A percentile compares a stretch with the other conserved stretches of the same genome.
These are phyloP conservation scores for Selaginella moellendorffii DNA, from an alignment of 75 land plant genomes.

Conservation along the genomic window DNA sequence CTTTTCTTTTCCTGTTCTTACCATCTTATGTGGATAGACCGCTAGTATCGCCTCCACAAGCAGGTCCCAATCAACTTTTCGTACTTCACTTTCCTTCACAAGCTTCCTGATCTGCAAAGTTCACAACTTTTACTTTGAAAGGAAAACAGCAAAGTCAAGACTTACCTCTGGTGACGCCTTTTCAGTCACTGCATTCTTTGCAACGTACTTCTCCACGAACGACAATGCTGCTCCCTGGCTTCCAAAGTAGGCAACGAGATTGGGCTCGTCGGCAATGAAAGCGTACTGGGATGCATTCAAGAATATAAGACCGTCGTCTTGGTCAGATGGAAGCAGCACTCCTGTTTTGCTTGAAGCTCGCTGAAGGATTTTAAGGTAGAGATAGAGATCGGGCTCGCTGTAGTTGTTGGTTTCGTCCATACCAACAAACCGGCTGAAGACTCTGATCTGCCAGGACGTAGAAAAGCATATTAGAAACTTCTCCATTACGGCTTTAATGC, in stretches of 20 bases:
- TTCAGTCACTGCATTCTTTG: constrained; percentile 17
- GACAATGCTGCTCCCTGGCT: constrained; percentile 18
- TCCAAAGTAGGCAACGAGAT: constrained; percentile 16
- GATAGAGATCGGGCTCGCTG: constrained; percentile 22
- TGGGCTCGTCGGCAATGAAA: constrained; percentile 21
- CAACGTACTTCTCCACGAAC: constrained; percentile 16
- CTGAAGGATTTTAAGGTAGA: constrained; percentile 24
- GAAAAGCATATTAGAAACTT: neutral
- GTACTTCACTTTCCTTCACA: constrained; percentile 17
- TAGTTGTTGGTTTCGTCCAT: constrained; percentile 16
- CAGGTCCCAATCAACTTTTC: constrained; percentile 22
- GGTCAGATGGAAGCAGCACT: constrained; percentile 20
- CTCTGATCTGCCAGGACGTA: constrained; percentile 15
- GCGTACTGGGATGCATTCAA: constrained; percentile 16
- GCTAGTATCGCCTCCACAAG: constrained; percentile 23
- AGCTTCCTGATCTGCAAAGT: constrained; percentile 23
- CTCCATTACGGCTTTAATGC: neutral
- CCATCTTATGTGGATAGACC: constrained; percentile 10
- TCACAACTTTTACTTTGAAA: neutral
- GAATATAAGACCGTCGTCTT: constrained; percentile 26
- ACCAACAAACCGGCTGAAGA: constrained; percentile 28
- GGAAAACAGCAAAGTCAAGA: neutral
- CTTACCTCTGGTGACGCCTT: constrained; percentile 26
- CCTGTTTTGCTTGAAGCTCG: constrained; percentile 18
- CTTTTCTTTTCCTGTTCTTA: too few species aligned